phyloP scores from a whole-genome alignment of 1,139 yeast genomes.

The Pichia kudriavzevii region DNA sequence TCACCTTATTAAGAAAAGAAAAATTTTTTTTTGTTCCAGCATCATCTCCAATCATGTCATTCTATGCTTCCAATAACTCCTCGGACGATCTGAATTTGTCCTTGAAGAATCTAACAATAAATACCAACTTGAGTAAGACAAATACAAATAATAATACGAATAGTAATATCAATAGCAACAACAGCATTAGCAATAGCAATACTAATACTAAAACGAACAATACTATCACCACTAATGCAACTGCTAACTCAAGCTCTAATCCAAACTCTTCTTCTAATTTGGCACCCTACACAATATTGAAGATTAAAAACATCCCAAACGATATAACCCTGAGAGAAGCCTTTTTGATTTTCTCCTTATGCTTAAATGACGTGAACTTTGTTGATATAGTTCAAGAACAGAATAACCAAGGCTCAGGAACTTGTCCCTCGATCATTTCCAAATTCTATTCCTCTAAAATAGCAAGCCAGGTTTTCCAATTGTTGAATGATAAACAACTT shows the following conservation, averaged over 20 bases:
- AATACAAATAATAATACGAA: conserved; percentile 17
- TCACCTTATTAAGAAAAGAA: no score
- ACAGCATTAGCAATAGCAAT: conserved; percentile 3
- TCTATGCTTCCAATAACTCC: conserved; percentile 11
- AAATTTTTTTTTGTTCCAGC: no score
- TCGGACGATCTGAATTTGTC: conserved; percentile 14
- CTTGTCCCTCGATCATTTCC: conserved; percentile 42
- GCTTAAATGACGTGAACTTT: conserved; percentile 52
- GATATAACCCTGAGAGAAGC: conserved; percentile 76
- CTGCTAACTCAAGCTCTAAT: conserved; percentile 15
- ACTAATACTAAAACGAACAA: conserved; percentile 3
- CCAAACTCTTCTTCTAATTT: conserved; percentile 8
- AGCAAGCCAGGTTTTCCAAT: conserved; percentile 64
- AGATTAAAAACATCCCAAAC: conserved; percentile 56
- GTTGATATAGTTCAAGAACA: conserved; percentile 48
- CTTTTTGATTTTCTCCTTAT: conserved; percentile 68
- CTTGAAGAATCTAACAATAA: conserved; percentile 24
- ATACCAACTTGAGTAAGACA: conserved; percentile 16
- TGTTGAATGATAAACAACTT: conserved; percentile 56
- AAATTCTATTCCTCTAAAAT: conserved; percentile 56
- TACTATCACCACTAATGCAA: conserved; percentile 11
- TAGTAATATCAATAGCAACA: not conserved
- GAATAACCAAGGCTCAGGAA: no score
- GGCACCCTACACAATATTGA: conserved; percentile 23
- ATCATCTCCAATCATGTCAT: conserved; percentile 21